Conservation (phyloP, 2,329 filamentous ascomycete species). For the Periconia digitata region DNA sequence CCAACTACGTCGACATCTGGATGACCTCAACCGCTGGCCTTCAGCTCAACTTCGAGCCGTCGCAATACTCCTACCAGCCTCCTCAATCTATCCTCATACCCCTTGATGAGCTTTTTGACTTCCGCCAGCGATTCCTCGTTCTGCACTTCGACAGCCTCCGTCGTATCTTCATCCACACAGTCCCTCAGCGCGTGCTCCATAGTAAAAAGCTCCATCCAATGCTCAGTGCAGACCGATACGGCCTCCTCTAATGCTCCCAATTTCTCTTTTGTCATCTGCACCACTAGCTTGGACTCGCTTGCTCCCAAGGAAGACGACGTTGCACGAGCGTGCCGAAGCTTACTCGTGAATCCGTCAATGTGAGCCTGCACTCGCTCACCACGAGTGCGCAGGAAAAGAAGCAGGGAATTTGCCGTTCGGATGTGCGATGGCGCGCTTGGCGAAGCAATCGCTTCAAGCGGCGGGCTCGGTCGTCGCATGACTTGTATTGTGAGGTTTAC, state of each 20-base stretch:
- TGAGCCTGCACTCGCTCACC: background rate
- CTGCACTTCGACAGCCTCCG: background rate
- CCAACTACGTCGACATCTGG: too few species aligned
- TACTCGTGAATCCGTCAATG: background rate
- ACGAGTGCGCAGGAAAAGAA: background rate
- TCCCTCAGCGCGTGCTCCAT: slow-evolving; percentile 7
- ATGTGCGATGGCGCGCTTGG: background rate
- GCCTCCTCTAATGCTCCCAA: background rate
- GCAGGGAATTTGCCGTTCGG: background rate
- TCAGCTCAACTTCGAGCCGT: too few species aligned
- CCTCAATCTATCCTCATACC: background rate
- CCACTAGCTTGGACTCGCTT: background rate
- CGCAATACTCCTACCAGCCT: background rate
- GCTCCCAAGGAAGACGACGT: too few species aligned
- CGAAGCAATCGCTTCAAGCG: slow-evolving; percentile 1
- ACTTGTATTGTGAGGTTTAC: slow-evolving; percentile 3
- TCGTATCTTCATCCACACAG: slow-evolving; percentile 2
- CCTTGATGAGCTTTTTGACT: background rate
- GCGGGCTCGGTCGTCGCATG: slow-evolving; percentile 1
- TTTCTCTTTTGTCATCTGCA: too few species aligned
- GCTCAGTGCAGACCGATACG: background rate
- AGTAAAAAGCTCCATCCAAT: slow-evolving; percentile 6
- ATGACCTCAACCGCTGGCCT: too few species aligned
- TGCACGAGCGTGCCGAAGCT: background rate
- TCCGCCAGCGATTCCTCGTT: background rate